phyloP scores from a whole-genome alignment of 2,329 filamentous ascomycete genomes.

The Sporothrix humicola region DNA sequence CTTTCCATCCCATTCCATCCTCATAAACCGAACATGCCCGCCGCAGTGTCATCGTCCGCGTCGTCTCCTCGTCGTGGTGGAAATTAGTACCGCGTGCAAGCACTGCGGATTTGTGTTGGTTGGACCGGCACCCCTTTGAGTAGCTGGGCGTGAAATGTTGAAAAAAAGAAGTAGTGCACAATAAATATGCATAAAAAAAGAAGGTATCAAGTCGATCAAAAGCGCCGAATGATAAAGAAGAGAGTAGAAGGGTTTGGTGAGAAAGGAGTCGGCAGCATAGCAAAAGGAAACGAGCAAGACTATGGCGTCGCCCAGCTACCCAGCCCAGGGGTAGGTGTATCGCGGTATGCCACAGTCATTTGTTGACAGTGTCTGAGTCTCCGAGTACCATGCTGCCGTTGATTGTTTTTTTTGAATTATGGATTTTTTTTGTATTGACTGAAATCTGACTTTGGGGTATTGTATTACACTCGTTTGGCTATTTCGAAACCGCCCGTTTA shows the following conservation, averaged over 20 bases:
- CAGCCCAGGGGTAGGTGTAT: conserved; percentile 27
- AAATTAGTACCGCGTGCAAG: conserved; percentile 33
- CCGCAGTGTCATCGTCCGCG: conserved; percentile 20
- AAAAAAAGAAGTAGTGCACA: conserved; percentile 19
- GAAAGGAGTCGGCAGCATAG: not conserved
- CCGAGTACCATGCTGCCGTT: not conserved
- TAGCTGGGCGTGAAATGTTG: conserved; percentile 9
- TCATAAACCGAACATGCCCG: conserved; percentile 22
- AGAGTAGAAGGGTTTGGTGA: not conserved
- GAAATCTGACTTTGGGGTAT: not conserved
- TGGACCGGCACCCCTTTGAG: conserved; percentile 27
- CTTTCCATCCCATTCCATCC: not conserved
- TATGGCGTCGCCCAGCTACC: conserved; percentile 21
- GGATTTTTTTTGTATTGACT: not conserved
- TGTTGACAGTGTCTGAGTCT: not conserved
- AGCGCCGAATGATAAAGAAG: conserved; percentile 20
- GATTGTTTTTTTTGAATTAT: not conserved
- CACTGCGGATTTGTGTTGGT: conserved; percentile 28
- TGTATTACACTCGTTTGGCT: not conserved
- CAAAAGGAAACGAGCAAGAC: not conserved
- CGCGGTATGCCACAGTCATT: conserved; percentile 14
- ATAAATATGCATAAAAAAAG: conserved; percentile 8
- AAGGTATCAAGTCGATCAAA: conserved; percentile 31
- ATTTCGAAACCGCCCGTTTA: not conserved
- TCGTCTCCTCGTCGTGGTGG: conserved; percentile 30